Conservation (phyloP, 768 basidiomycete species). For the Termitomyces eurrhizus region DNA sequence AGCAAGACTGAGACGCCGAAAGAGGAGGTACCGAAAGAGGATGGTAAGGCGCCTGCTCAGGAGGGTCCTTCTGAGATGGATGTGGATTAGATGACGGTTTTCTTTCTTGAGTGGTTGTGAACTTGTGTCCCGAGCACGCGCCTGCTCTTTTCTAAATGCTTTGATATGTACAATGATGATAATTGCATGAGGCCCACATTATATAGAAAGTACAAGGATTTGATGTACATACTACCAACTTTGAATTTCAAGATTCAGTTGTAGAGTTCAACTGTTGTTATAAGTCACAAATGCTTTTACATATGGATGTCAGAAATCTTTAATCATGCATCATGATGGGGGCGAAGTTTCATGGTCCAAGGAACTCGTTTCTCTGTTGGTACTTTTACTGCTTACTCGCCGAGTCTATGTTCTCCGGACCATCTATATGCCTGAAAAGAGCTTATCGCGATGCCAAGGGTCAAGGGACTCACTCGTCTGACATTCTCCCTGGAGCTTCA, state of each 20-base stretch:
- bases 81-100: constrained; percentile 54
- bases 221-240: constrained; percentile 11
- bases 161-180: constrained; percentile 14
- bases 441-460: not conserved
- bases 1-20: constrained; percentile 55
- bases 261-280: not conserved
- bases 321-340: no score
- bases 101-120: not conserved
- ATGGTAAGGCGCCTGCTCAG: constrained; percentile 24
- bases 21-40: constrained; percentile 29
- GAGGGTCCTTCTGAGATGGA: constrained; percentile 78
- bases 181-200: constrained; percentile 13
- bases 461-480: no score
- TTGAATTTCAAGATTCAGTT: not conserved
- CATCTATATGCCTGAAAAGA: not conserved
- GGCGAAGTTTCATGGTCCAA: no score
- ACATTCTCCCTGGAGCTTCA: no score
- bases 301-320: no score
- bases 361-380: no score
- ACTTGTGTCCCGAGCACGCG: not conserved
- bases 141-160: not conserved
- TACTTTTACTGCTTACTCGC: no score
- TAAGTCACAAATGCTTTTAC: not conserved
- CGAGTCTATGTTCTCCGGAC: no score
- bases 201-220: constrained; percentile 16